Conservation (phyloP, 768 basidiomycete genomes). For the Tremella mesenterica region DNA sequence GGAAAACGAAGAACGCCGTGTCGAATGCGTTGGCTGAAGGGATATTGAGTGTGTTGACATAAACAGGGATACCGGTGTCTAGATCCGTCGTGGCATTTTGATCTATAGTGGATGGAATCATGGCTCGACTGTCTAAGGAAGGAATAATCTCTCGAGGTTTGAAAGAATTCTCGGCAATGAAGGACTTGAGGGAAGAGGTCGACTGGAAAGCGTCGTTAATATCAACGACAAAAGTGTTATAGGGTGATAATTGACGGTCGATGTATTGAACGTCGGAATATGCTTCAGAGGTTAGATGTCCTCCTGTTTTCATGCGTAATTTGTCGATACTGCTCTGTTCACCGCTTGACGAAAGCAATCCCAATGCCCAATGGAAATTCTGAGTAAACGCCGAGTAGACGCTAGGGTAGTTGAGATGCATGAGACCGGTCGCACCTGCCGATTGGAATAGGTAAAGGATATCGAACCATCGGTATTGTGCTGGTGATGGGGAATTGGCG, state of each 20-base stretch:
- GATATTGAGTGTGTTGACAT: constrained; percentile 65
- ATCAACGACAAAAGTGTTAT: constrained; percentile 48
- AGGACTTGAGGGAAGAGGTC: constrained; percentile 48
- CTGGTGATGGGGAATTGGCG: constrained; percentile 48
- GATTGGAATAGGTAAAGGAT: constrained; percentile 74
- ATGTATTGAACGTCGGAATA: constrained; percentile 64
- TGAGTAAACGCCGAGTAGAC: constrained; percentile 69
- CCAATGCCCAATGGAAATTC: constrained; percentile 85
- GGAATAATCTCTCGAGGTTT: constrained; percentile 2
- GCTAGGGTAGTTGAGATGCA: constrained; percentile 78
- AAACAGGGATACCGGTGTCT: constrained; percentile 72
- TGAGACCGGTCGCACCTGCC: constrained; percentile 65
- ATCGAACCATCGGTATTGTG: constrained; percentile 71
- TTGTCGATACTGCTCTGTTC: constrained; percentile 70
- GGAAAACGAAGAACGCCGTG: constrained; percentile 67
- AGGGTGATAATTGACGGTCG: constrained; percentile 72
- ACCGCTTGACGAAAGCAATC: constrained; percentile 54
- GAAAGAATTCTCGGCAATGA: constrained; percentile 13
- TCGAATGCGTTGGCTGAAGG: constrained; percentile 81
- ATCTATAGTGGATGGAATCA: constrained; percentile 23
- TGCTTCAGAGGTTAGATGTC: constrained; percentile 55
- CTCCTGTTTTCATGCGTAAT: constrained; percentile 77
- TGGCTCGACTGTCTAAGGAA: constrained; percentile 18
- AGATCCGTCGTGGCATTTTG: constrained; percentile 45
- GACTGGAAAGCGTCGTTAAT: constrained; percentile 46